Conservation (phyloP, 495 filamentous ascomycete genomes). For the Letharia columbiana region DNA sequence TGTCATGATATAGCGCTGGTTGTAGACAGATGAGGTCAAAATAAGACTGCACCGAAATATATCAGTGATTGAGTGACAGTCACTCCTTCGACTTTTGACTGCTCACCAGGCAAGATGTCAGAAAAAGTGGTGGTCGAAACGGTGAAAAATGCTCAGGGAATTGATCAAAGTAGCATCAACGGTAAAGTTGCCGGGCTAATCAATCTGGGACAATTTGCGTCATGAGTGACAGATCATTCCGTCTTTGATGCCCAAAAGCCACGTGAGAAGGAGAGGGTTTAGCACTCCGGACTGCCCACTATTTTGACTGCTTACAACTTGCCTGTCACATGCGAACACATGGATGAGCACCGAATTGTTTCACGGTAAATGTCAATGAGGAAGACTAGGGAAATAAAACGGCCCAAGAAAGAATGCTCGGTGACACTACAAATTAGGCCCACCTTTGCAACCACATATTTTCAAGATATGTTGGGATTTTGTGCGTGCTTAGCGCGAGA, state of each 20-base stretch:
- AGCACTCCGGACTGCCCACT: background rate
- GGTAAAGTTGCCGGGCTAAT: background rate
- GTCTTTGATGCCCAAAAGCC: background rate
- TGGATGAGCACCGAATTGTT: background rate
- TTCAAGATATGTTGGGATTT: no score
- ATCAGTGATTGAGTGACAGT: background rate
- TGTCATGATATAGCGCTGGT: background rate
- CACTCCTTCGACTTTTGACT: background rate
- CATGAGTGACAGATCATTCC: background rate
- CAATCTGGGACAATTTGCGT: background rate
- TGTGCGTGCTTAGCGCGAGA: no score
- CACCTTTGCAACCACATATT: no score
- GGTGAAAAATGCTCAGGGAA: background rate
- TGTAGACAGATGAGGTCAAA: background rate
- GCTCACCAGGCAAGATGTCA: background rate
- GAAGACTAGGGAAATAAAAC: background rate
- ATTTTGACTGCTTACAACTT: background rate
- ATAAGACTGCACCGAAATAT: background rate
- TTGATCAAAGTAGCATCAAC: background rate
- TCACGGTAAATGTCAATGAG: background rate
- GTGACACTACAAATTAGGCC: no score
- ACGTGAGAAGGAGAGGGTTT: background rate
- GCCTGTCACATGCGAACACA: background rate
- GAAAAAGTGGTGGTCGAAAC: background rate
- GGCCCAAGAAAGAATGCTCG: background rate